Percentiles rank a stretch among this genome's conserved stretches.
These are phyloP conservation scores for Calonectria fujianensis DNA, from an alignment of 2,329 filamentous ascomycete genomes.

Conservation along the genomic window DNA sequence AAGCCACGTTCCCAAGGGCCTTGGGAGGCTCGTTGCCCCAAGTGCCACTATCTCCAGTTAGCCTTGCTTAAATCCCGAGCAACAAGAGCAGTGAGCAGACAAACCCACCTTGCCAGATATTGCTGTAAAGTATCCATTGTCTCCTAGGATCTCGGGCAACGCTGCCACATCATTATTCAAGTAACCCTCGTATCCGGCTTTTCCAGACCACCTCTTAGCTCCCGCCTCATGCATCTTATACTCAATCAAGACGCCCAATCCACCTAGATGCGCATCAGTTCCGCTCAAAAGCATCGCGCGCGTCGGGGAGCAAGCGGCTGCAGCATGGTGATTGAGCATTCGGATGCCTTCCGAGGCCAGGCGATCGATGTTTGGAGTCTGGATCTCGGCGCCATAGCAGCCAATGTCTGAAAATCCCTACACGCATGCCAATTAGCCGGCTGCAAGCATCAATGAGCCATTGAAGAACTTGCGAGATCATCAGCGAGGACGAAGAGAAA, in stretches of 20 bases:
- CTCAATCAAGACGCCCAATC: constrained; percentile 65
- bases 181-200: constrained; percentile 67
- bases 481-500: constrained; percentile 40
- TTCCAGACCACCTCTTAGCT: constrained; percentile 21
- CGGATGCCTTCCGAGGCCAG: constrained; percentile 70
- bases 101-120: constrained; percentile 77
- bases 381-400: constrained; percentile 76
- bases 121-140: constrained; percentile 73
- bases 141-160: constrained; percentile 71
- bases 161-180: constrained; percentile 73
- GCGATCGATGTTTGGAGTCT: constrained; percentile 75
- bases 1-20: constrained; percentile 65
- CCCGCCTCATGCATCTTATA: constrained; percentile 51
- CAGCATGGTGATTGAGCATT: constrained; percentile 78
- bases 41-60: constrained; percentile 16
- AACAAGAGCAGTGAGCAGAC: background rate
- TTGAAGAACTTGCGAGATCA: constrained; percentile 32
- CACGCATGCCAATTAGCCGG: constrained; percentile 54
- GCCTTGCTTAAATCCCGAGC: constrained; percentile 51
- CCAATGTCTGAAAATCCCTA: constrained; percentile 76
- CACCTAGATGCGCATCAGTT: constrained; percentile 59
- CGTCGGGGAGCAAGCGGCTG: constrained; percentile 77
- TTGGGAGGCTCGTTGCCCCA: constrained; percentile 33
- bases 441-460: background rate
- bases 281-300: constrained; percentile 79